phyloP scores from a whole-genome alignment of 768 basidiomycete genomes.

The Mycena filopes region DNA sequence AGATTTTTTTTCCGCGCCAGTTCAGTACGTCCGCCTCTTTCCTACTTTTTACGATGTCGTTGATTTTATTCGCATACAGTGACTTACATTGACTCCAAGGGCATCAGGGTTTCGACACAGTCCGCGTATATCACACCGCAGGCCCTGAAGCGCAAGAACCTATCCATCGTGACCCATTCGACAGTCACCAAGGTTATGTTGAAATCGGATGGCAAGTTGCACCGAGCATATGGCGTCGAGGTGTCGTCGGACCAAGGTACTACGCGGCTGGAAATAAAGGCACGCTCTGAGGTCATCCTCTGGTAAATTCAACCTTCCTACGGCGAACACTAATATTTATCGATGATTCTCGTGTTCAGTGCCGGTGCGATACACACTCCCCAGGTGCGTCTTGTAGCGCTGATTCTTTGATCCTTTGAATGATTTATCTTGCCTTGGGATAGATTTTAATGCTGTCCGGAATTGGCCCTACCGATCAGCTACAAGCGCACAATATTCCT shows the following conservation, averaged over 20 bases:
- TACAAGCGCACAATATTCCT: slow-evolving; percentile 63
- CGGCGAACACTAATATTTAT: not conserved
- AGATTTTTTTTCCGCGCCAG: no score
- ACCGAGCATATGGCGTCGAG: slow-evolving; percentile 67
- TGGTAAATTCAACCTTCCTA: slow-evolving; percentile 50
- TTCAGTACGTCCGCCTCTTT: no score
- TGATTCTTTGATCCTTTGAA: no score
- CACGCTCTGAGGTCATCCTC: slow-evolving; percentile 66
- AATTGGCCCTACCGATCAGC: slow-evolving; percentile 72
- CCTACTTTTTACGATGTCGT: no score
- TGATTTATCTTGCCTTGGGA: no score
- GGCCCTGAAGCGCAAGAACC: slow-evolving; percentile 68
- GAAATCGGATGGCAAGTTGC: slow-evolving; percentile 39
- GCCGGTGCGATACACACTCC: slow-evolving; percentile 75
- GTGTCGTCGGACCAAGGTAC: slow-evolving; percentile 51
- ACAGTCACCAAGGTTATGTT: slow-evolving; percentile 67
- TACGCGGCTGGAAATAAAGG: slow-evolving; percentile 43
- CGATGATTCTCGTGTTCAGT: slow-evolving; percentile 44
- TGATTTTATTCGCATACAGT: no score
- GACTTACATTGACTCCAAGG: slow-evolving; percentile 67
- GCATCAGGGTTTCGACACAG: slow-evolving; percentile 67
- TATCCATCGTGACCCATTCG: slow-evolving; percentile 64
- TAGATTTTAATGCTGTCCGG: slow-evolving; percentile 83
- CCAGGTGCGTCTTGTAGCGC: no score
- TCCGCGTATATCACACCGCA: slow-evolving; percentile 70